Evolutionary conservation across 305 asterid species (phyloP).

Genomic region (Fraxinus angustifolia): DNA sequence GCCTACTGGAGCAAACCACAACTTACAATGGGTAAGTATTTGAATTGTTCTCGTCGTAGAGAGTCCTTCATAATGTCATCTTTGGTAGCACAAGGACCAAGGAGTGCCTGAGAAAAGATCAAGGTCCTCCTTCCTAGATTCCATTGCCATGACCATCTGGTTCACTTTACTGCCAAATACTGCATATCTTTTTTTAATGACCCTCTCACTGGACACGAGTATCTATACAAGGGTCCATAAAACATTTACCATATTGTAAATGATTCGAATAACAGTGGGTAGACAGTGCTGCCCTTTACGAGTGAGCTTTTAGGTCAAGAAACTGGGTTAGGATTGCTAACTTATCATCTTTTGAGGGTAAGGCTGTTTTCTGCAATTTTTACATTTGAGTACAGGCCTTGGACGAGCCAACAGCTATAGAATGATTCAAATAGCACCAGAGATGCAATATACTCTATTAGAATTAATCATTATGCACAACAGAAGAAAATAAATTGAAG

Average conservation of each 20-base stretch:
- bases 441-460: neutral
- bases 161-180: neutral
- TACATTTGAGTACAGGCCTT: neutral
- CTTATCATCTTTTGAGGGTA: neutral
- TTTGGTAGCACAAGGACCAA: neutral
- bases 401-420: neutral
- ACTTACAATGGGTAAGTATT: constrained; percentile 63
- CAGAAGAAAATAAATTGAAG: neutral
- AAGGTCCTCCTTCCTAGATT: neutral
- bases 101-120: neutral
- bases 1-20: constrained; percentile 85
- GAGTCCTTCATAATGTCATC: neutral
- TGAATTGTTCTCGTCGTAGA: constrained; percentile 7
- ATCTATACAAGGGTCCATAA: neutral
- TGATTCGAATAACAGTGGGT: neutral
- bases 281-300: neutral
- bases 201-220: neutral
- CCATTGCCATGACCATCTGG: neutral
- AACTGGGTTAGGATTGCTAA: neutral
- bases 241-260: neutral
- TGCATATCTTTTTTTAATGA: neutral
- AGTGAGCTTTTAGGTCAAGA: neutral
- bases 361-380: neutral
- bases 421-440: neutral
- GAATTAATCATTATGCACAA: neutral